These are phyloP conservation scores for Boletus rubroflammeus DNA, from an alignment of 768 basidiomycete species.

Conservation along the genomic window DNA sequence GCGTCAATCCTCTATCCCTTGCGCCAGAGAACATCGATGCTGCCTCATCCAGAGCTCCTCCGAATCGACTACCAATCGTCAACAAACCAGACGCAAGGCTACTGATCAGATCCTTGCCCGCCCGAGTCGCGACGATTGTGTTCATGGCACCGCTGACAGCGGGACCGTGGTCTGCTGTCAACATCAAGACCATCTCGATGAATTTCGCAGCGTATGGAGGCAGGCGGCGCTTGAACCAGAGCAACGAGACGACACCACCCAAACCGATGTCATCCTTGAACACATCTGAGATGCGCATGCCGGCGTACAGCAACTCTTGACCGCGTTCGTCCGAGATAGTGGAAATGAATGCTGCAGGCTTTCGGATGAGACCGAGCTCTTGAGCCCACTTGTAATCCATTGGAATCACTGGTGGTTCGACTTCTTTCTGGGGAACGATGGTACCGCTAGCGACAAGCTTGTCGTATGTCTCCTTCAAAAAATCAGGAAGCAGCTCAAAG, in stretches of 20 bases:
- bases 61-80: constrained; percentile 97
- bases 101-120: constrained; percentile 98
- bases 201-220: constrained; percentile 96
- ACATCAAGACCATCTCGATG: constrained; percentile 99
- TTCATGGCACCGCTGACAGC: constrained; percentile 99
- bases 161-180: constrained; percentile 97
- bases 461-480: constrained; percentile 83
- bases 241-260: constrained; percentile 91
- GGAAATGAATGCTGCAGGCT: constrained; percentile 98
- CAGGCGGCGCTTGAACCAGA: constrained; percentile 97
- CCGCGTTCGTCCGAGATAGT: constrained; percentile 99
- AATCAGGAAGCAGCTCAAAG: constrained; percentile 91
- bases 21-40: constrained; percentile 94
- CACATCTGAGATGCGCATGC: constrained; percentile 98
- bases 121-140: constrained; percentile 97
- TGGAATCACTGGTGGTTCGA: constrained; percentile 93
- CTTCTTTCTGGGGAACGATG: constrained; percentile 70
- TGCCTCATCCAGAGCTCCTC: constrained; percentile 97
- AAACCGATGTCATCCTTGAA: constrained; percentile 97
- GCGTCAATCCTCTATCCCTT: constrained; percentile 86
- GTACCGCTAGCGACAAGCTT: constrained; percentile 65
- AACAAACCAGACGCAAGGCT: constrained; percentile 93
- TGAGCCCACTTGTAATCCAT: constrained; percentile 99
- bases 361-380: constrained; percentile 96
- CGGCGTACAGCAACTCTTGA: constrained; percentile 96